Conservation (phyloP, 257 asterid species). For the Ilex aquifolium region DNA sequence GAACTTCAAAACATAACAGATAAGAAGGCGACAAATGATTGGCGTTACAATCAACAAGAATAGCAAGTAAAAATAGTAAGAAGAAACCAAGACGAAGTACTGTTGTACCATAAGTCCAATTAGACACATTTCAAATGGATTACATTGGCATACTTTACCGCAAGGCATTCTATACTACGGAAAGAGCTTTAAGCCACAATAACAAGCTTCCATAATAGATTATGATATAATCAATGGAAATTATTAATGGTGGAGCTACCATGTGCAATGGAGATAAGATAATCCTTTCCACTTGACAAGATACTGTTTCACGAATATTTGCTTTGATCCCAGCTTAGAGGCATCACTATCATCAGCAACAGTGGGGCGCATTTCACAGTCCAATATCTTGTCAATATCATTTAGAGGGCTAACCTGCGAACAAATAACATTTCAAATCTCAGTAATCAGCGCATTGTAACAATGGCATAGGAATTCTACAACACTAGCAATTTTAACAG, state of each 20-base stretch:
- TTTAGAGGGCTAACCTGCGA: conserved; percentile 74
- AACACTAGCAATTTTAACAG: conserved; percentile 2
- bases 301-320: conserved; percentile 79
- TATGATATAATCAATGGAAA: conserved; percentile 13
- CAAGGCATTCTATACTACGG: background rate
- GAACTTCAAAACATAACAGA: too few species aligned
- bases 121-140: background rate
- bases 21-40: too few species aligned
- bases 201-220: background rate
- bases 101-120: background rate
- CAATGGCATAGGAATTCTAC: background rate
- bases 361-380: conserved; percentile 84
- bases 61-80: background rate
- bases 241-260: conserved; percentile 40
- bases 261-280: conserved; percentile 90
- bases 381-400: conserved; percentile 87
- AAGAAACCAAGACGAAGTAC: background rate
- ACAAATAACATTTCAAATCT: conserved; percentile 13
- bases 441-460: conserved; percentile 2
- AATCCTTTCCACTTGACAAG: conserved; percentile 92
- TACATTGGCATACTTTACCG: background rate
- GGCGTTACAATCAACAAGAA: background rate
- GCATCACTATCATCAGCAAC: conserved; percentile 59
- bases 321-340: conserved; percentile 64
- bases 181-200: background rate